These are phyloP conservation scores for Boehmeria nivea DNA, from an alignment of 306 rosid genomes.

Conservation along the genomic window DNA sequence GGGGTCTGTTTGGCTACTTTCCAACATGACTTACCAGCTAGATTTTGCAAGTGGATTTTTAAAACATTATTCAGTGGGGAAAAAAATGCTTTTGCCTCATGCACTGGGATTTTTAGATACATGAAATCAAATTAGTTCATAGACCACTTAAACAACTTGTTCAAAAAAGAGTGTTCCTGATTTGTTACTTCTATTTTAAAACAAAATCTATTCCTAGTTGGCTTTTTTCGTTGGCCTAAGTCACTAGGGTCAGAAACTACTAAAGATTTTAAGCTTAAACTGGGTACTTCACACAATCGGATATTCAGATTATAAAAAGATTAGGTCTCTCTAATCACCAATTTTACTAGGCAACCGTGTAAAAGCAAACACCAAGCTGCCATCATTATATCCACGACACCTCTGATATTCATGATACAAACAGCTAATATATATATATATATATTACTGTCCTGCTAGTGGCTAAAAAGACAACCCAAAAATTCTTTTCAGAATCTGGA, in stretches of 20 bases:
- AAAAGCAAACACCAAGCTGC: no score
- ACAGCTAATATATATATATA: neutral
- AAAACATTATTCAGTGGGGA: neutral
- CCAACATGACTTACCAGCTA: slow-evolving; percentile 30
- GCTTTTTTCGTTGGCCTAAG: no score
- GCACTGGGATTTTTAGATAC: neutral
- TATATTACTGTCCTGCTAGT: neutral
- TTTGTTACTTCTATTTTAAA: neutral
- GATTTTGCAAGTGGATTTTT: slow-evolving; percentile 10
- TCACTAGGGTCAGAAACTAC: no score
- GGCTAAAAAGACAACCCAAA: neutral
- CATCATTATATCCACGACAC: no score
- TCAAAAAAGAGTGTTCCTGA: slow-evolving; percentile 13
- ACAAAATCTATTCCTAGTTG: no score
- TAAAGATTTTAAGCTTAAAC: no score
- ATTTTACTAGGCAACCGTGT: no score
- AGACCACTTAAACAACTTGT: slow-evolving; percentile 15
- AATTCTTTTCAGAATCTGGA: no score
- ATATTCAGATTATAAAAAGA: no score
- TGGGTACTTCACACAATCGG: no score
- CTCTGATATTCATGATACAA: neutral
- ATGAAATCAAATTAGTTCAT: neutral
- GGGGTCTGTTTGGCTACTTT: slow-evolving; percentile 36
- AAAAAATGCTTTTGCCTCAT: neutral
- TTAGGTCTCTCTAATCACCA: no score